Base-by-base conservation (phyloP, 192 early-diverging fungal genomes). In the Linderina pennispora region DNA sequence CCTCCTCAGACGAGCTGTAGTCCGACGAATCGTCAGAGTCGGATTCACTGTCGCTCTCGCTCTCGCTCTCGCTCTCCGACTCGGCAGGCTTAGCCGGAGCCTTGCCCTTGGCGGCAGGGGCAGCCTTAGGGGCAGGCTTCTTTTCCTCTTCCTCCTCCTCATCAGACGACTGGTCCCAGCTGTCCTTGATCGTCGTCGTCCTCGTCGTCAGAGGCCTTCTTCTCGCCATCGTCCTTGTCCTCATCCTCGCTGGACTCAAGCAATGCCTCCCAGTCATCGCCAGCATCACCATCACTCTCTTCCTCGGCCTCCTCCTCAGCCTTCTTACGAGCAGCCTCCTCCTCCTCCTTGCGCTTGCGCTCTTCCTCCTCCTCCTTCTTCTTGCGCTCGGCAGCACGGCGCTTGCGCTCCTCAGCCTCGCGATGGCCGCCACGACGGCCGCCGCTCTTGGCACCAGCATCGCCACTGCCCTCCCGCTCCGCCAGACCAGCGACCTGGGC, bases 401-500 rank as follows among this genome's bases (percentile, higher is more conserved):
- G 53, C 45, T 65, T 60, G 23, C 75, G 67, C 51, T 66, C 55
- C 49, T 69, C 58, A 7, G 53, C 62, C 43, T 67, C 58, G 34
- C 42, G 22, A 31, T 50, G 59, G 42, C 40, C 49, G 16, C 11
- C 24, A 51, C 55, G 49, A 16, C 40, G 36, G 26, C 53, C 46
- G 43, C 40, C 25, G 5, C 19, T 25, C 2, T 39, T 41, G n/a
- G n/a, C n/a, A n/a, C n/a, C n/a, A n/a, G n/a, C n/a, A 4, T 37
- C 39, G 3, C 23, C 32, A 35, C 50, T 53, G 35, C 22, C 23
- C 13, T 55, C 65, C 14, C 43, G 32, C 13, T 23, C 69, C 1
- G 47, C 23, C 22, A 77, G 48, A 11, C 64, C 63, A 34, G 78
- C 84, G 25, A 96, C 77, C 64, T 85, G 86, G 42, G 80, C 71